phyloP scores from a whole-genome alignment of 805 yeast genomes.

The Lipomyces yamanashiensis region DNA sequence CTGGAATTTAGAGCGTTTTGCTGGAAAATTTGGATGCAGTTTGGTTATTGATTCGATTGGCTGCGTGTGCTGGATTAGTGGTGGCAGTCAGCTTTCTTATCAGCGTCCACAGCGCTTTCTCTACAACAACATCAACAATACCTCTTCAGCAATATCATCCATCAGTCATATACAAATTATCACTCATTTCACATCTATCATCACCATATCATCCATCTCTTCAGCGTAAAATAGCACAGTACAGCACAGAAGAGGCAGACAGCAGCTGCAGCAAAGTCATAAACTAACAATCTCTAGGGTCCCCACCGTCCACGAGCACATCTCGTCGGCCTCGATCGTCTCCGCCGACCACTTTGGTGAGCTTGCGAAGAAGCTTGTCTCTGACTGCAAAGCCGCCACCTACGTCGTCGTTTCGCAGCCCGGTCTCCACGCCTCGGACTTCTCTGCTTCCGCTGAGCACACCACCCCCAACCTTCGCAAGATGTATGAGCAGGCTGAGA shows the following conservation, averaged over 20 bases:
- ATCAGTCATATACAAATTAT: too few species aligned
- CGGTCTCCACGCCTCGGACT: conserved; percentile 41
- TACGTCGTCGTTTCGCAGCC: conserved; percentile 52
- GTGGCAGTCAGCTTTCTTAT: too few species aligned
- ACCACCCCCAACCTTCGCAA: conserved; percentile 37
- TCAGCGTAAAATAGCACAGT: too few species aligned
- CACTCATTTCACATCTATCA: too few species aligned
- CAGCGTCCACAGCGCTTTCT: too few species aligned
- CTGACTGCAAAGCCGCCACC: conserved; percentile 29
- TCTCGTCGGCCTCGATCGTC: conserved; percentile 32
- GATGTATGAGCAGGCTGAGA: conserved; percentile 33
- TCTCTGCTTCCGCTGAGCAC: conserved; percentile 30
- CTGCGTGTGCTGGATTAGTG: too few species aligned
- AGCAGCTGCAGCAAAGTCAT: background rate
- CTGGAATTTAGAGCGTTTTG: background rate
- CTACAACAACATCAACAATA: too few species aligned
- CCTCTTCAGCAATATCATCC: too few species aligned
- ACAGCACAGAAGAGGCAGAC: background rate
- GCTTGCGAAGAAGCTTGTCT: conserved; percentile 34
- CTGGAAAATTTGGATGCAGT: too few species aligned
- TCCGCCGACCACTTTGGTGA: conserved; percentile 34
- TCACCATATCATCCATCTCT: too few species aligned
- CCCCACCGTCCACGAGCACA: conserved; percentile 30
- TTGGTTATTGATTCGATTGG: too few species aligned
- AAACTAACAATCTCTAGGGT: conserved; percentile 11